Evolutionary conservation across 306 rosid species (phyloP).

Genomic region (Fagus sylvatica): DNA sequence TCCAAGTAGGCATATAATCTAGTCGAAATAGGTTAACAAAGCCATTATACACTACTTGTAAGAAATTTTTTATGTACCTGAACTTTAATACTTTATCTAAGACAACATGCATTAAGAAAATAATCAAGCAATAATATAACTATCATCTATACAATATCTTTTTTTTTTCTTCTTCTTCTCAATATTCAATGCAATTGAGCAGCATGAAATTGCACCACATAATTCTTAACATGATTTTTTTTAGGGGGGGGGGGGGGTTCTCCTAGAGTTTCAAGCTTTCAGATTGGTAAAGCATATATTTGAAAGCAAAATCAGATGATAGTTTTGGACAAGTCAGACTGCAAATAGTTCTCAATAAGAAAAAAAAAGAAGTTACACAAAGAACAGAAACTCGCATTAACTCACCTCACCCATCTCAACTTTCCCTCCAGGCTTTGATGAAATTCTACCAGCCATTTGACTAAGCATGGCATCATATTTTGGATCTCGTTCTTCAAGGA

Average conservation of each 20-base stretch:
- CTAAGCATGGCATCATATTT: conserved; percentile 84
- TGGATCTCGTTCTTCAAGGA: conserved; percentile 76
- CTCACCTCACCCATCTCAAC: conserved; percentile 96
- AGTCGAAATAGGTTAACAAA: background rate
- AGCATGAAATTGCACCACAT: background rate
- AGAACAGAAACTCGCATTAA: conserved; percentile 9
- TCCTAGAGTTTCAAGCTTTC: background rate
- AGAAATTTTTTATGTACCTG: background rate
- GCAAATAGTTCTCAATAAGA: background rate
- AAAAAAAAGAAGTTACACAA: conserved; percentile 3
- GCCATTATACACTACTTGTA: background rate
- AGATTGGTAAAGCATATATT: background rate
- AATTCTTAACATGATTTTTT: background rate
- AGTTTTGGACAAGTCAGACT: background rate
- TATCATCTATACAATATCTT: background rate
- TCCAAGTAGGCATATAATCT: background rate
- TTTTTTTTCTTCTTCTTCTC: background rate
- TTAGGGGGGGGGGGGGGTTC: background rate
- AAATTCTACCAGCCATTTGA: conserved; percentile 82
- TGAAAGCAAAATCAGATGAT: background rate
- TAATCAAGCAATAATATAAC: background rate
- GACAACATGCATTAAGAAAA: background rate
- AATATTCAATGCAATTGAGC: background rate
- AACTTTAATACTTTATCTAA: background rate
- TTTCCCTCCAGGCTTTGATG: conserved; percentile 85